Conservation (phyloP, 768 basidiomycete genomes). For the Postia placenta region DNA sequence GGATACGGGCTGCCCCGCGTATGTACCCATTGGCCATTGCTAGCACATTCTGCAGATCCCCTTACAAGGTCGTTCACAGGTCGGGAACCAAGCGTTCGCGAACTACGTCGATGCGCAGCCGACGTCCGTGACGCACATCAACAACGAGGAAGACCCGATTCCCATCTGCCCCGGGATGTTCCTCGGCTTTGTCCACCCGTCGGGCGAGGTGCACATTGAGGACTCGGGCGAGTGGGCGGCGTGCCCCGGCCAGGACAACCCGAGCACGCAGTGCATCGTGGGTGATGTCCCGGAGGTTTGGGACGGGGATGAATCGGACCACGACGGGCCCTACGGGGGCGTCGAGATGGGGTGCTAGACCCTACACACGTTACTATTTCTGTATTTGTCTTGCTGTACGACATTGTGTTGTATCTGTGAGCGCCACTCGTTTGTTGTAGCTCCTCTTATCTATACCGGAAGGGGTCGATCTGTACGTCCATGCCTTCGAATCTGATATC, state of each 20-base stretch:
- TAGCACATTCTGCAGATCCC: background rate
- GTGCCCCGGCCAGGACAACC: slow-evolving; percentile 60
- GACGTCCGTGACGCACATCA: slow-evolving; percentile 43
- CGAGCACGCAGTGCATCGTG: slow-evolving; percentile 40
- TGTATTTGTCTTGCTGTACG: no score
- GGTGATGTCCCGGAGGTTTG: slow-evolving; percentile 53
- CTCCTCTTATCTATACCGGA: background rate
- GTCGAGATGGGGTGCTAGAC: slow-evolving; percentile 21
- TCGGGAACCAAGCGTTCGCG: slow-evolving; percentile 57
- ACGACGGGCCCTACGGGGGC: slow-evolving; percentile 29
- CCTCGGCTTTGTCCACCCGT: slow-evolving; percentile 43
- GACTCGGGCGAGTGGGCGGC: slow-evolving; percentile 44
- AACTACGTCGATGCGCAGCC: slow-evolving; percentile 43
- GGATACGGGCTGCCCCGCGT: slow-evolving; percentile 28
- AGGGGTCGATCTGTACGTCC: no score
- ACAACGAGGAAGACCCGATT: slow-evolving; percentile 40
- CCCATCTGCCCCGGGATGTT: slow-evolving; percentile 26
- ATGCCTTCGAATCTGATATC: no score
- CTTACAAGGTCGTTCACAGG: slow-evolving; percentile 20
- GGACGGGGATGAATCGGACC: slow-evolving; percentile 37
- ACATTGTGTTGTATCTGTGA: background rate
- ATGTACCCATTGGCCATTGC: slow-evolving; percentile 1
- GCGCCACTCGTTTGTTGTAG: background rate
- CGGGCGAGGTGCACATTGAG: slow-evolving; percentile 33
- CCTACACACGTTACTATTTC: background rate